phyloP scores from a whole-genome alignment of 2,329 filamentous ascomycete genomes.

The Ophiostoma triangulosporum region DNA sequence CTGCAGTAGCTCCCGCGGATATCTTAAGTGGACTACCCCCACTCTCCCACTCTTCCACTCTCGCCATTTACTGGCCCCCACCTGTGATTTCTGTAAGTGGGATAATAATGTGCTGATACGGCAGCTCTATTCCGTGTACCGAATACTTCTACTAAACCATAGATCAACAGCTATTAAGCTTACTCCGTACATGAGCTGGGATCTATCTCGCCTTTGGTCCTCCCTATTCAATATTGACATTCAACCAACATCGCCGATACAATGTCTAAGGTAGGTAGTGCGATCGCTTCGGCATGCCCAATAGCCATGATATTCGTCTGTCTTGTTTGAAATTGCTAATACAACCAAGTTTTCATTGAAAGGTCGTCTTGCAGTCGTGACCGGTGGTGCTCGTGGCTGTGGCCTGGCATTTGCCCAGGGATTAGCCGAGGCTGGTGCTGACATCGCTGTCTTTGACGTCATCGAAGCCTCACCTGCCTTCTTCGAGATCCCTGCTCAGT shows the following conservation, averaged over 20 bases:
- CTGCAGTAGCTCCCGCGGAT: too few species aligned
- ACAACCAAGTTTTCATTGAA: conserved; percentile 10
- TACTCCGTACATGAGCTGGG: too few species aligned
- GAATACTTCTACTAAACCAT: too few species aligned
- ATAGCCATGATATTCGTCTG: too few species aligned
- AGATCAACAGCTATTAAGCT: too few species aligned
- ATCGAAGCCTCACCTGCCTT: conserved; percentile 5
- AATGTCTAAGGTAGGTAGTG: background rate
- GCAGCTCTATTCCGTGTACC: too few species aligned
- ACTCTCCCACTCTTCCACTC: background rate
- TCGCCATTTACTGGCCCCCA: background rate
- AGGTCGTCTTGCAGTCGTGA: conserved; percentile 50
- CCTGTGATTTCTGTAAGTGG: background rate
- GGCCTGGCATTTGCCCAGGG: conserved; percentile 64
- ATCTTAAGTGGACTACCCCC: background rate
- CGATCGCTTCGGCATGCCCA: too few species aligned
- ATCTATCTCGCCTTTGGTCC: too few species aligned
- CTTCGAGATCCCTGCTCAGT: background rate
- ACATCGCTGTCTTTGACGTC: conserved; percentile 12
- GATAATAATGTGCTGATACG: too few species aligned
- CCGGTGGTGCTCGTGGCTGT: conserved; percentile 57
- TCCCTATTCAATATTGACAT: too few species aligned
- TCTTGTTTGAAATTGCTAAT: background rate
- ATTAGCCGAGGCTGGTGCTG: conserved; percentile 55
- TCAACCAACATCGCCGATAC: too few species aligned